Percentiles rank a stretch among this genome's conserved stretches.
Conservation (phyloP, 106 monocot species). For the Dendrobium officinale region DNA sequence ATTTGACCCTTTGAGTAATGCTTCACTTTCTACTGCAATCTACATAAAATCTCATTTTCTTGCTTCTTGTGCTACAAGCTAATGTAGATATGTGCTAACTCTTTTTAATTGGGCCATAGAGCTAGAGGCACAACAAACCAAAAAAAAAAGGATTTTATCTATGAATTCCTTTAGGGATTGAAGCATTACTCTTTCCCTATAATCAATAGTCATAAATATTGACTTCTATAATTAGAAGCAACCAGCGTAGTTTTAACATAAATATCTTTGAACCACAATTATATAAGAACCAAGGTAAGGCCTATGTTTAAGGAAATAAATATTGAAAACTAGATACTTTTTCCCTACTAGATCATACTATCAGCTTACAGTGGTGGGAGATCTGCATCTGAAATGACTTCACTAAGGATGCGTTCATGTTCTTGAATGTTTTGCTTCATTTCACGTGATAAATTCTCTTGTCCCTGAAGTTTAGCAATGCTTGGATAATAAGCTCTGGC, state of each 20-base stretch:
- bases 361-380: constrained; percentile 51
- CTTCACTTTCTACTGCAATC: background rate
- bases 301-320: background rate
- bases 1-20: background rate
- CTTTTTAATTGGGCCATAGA: background rate
- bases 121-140: background rate
- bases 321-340: background rate
- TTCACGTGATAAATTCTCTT: constrained; percentile 45
- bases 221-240: background rate
- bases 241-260: background rate
- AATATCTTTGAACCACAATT: background rate
- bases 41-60: background rate
- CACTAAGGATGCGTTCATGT: constrained; percentile 71
- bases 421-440: constrained; percentile 69
- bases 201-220: background rate
- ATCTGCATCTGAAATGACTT: constrained; percentile 54
- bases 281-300: background rate
- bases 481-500: constrained; percentile 62
- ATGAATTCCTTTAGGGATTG: background rate
- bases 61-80: background rate
- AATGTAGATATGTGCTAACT: background rate
- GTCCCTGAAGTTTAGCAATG: constrained; percentile 47
- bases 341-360: background rate
- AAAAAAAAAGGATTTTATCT: background rate
- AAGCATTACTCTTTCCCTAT: background rate